Evolutionary conservation across 176 grass and related monocot genomes (phyloP), one percentile per base, ranked within the genome.

Genomic region (Cenchrus purpureus): DNA sequence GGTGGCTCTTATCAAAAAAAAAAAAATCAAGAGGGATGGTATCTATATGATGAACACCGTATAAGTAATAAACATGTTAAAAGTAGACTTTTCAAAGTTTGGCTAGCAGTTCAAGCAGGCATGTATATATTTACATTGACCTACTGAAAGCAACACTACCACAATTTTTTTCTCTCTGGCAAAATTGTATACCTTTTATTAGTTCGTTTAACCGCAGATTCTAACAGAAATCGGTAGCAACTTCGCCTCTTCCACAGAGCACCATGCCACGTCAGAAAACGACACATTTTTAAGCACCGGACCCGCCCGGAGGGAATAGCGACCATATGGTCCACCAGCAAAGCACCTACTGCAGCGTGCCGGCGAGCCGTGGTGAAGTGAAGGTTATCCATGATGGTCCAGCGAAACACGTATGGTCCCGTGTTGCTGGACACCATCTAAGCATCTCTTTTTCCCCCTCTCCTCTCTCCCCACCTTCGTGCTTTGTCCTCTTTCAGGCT

Each of bases 401-500:
- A 79, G 68, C 52, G 1, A 73, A 80, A 59, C 65, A 63, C 25
- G 79, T 19, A 87, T 69, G 80, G 89, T 80, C 89, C 89, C 84
- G 60, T 17, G 34, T 34, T 84, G 22, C 62, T 75, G 75, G 80
- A 68, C 61, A 74, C 60, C 44, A 85, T 85, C 61, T 78, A 79
- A 48, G 40, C 76, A 84, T 82, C 40, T 72, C 10, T 9, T 53
- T 64, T 49, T 55, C 6, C 0, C 6, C 31, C 31, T 32, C 31
- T 32, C 31, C 59, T 76, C 43, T 5, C 22, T 28, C 59, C 13
- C n/a, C n/a, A 22, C 2, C 2, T 74, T 54, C 13, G 71, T 54
- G 71, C 52, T 53, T 79, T 87, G 84, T 84, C 80, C 16, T 87
- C 62, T 83, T 87, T 87, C 84, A 79, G 83, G 53, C 17, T 83